A percentile compares a stretch with the other conserved stretches of the same genome.
These are phyloP conservation scores for Paramarasmius palmivorus DNA, from an alignment of 1,284 basidiomycete genomes.

Conservation along the genomic window DNA sequence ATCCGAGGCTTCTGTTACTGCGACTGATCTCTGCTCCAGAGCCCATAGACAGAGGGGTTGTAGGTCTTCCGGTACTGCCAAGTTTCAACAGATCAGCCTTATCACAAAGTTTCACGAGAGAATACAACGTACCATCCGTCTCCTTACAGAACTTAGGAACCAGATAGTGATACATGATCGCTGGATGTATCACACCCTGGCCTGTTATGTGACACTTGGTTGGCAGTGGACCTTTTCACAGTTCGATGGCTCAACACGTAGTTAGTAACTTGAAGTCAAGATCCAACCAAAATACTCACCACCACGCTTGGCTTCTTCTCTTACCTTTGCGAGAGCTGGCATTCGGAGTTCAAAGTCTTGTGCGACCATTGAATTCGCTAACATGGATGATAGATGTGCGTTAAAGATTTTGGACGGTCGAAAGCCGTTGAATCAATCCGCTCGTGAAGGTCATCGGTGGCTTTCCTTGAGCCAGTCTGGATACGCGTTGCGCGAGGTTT, in stretches of 20 bases:
- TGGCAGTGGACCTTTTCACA: neutral
- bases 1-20: neutral
- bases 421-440: constrained; percentile 33
- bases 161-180: neutral
- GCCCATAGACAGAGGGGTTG: neutral
- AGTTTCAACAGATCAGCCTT: too few species aligned
- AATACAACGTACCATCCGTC: neutral
- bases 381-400: too few species aligned
- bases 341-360: too few species aligned
- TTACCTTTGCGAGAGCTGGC: neutral
- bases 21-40: neutral
- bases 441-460: constrained; percentile 30
- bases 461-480: constrained; percentile 24
- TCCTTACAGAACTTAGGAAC: neutral
- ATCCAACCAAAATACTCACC: neutral
- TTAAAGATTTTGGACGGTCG: constrained; percentile 20
- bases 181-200: neutral
- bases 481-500: constrained; percentile 32
- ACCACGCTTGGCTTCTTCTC: neutral
- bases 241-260: too few species aligned
- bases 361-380: too few species aligned
- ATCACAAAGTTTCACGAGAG: too few species aligned
- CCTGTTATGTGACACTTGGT: neutral
- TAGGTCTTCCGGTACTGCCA: too few species aligned
- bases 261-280: neutral